phyloP scores from a whole-genome alignment of 305 asterid genomes.

The Rubia occidens region DNA sequence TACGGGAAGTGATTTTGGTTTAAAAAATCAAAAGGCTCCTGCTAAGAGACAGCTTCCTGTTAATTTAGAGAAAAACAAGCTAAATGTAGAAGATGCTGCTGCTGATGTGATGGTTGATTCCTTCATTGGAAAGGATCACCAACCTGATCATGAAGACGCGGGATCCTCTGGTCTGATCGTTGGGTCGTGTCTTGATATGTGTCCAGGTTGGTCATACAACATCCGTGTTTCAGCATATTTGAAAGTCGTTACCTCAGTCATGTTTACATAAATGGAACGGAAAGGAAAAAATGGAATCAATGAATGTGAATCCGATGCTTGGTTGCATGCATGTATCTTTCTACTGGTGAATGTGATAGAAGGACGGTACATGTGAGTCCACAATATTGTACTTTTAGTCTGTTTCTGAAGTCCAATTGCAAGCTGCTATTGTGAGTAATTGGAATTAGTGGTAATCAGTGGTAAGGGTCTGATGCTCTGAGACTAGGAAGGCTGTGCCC shows the following conservation, averaged over 20 bases:
- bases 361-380: not conserved
- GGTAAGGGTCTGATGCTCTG: not conserved
- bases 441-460: not conserved
- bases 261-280: not conserved
- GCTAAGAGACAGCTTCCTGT: conserved; percentile 41
- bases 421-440: not conserved
- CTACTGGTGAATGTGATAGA: not conserved
- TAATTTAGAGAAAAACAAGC: conserved; percentile 31
- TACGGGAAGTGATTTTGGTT: conserved; percentile 28
- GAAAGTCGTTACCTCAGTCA: not conserved
- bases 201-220: conserved; percentile 64
- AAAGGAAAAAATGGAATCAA: not conserved
- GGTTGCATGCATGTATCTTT: not conserved
- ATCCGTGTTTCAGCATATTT: conserved; percentile 5
- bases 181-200: conserved; percentile 92
- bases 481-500: not conserved
- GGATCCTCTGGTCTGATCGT: conserved; percentile 52
- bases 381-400: not conserved
- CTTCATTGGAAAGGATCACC: conserved; percentile 27
- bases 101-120: conserved; percentile 39
- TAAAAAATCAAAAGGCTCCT: conserved; percentile 38
- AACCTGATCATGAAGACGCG: conserved; percentile 42
- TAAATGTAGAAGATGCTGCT: conserved; percentile 32
- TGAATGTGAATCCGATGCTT: not conserved
- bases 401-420: not conserved